A percentile compares a stretch with the other conserved stretches of the same genome.
These are phyloP conservation scores for Botryosphaeria dothidea DNA, from an alignment of 2,329 filamentous ascomycete species.

Conservation along the genomic window DNA sequence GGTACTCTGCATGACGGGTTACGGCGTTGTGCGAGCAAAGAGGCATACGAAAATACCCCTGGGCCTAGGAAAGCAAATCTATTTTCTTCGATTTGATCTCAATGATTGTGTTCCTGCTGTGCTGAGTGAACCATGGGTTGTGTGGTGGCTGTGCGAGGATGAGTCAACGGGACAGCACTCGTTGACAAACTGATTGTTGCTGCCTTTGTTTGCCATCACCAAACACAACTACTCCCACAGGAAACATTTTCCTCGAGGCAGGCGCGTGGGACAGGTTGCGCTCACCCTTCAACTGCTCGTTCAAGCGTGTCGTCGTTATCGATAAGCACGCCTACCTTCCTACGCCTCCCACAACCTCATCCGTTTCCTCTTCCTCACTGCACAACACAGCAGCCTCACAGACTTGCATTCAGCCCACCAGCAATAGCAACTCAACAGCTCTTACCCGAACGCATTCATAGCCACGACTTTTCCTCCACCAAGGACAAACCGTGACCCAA, in stretches of 20 bases:
- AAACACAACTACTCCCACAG: too few species aligned
- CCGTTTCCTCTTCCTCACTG: too few species aligned
- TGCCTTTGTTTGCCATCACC: not conserved
- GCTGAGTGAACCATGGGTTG: not conserved
- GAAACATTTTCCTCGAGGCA: not conserved
- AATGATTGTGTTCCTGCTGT: not conserved
- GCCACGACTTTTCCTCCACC: not conserved
- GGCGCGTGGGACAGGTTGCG: not conserved
- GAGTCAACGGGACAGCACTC: not conserved
- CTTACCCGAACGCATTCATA: too few species aligned
- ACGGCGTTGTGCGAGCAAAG: slow-evolving; percentile 14
- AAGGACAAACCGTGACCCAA: not conserved
- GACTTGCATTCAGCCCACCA: too few species aligned
- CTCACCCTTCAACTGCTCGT: not conserved
- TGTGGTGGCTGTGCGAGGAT: not conserved
- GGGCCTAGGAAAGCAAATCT: not conserved
- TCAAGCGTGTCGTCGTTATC: not conserved
- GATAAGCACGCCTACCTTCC: not conserved
- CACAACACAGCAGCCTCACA: too few species aligned
- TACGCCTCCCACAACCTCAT: too few species aligned
- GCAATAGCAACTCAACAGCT: too few species aligned
- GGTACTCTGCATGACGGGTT: slow-evolving; percentile 15
- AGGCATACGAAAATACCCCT: slow-evolving; percentile 11
- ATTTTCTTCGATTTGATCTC: not conserved
- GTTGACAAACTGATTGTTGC: not conserved